These are phyloP conservation scores for Camelina sativa DNA, from an alignment of 345 rosid genomes.

Conservation along the genomic window DNA sequence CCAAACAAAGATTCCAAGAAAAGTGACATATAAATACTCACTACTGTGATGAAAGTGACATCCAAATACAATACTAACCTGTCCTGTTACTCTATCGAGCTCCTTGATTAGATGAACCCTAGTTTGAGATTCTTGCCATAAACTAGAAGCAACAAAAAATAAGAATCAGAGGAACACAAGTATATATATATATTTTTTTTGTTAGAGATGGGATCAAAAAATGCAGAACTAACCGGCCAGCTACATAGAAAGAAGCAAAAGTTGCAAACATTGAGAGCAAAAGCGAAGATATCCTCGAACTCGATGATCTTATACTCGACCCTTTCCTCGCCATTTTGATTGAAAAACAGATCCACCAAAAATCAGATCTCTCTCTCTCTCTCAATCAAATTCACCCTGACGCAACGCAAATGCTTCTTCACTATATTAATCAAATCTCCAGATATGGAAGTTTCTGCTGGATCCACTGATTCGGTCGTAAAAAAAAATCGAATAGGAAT, in stretches of 20 bases:
- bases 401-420: neutral
- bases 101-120: slow-evolving; percentile 75
- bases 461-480: neutral
- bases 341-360: slow-evolving; percentile 18
- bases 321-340: slow-evolving; percentile 56
- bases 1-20: slow-evolving; percentile 12
- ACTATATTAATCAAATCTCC: neutral
- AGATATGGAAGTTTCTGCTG: neutral
- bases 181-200: neutral
- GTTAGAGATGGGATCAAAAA: neutral
- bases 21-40: too few relatives aligned
- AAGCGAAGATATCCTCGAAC: slow-evolving; percentile 60
- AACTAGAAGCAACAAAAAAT: slow-evolving; percentile 44
- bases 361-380: slow-evolving; percentile 29
- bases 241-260: slow-evolving; percentile 74
- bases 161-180: neutral
- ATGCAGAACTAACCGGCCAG: slow-evolving; percentile 66
- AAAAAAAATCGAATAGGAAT: neutral
- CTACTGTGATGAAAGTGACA: neutral
- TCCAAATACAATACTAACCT: slow-evolving; percentile 50
- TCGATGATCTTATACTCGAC: slow-evolving; percentile 47
- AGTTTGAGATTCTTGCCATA: slow-evolving; percentile 91
- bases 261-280: slow-evolving; percentile 71
- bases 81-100: slow-evolving; percentile 74
- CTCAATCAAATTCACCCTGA: neutral